Percentiles rank a stretch among this genome's conserved stretches.
Conservation (phyloP, 164 flowering plant genomes). For the Annona cherimola region DNA sequence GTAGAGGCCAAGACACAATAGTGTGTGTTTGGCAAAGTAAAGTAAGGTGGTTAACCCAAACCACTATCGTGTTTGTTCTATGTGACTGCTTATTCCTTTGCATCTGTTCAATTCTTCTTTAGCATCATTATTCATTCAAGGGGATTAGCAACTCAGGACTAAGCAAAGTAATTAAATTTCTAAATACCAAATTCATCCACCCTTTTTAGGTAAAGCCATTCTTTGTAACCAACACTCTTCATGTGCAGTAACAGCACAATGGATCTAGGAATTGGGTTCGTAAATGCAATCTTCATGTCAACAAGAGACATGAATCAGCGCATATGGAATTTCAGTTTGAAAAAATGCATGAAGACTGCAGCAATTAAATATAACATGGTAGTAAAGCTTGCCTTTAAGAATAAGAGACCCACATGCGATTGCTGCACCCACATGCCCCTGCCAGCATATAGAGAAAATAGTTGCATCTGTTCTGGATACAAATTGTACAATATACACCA, state of each 20-base stretch:
- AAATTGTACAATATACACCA: neutral
- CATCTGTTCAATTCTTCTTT: too few relatives aligned
- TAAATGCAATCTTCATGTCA: neutral
- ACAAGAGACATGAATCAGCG: neutral
- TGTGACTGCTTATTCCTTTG: too few relatives aligned
- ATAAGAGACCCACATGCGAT: slow-evolving; percentile 93
- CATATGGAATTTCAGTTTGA: neutral
- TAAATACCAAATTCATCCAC: too few relatives aligned
- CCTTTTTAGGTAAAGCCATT: too few relatives aligned
- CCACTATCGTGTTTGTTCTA: too few relatives aligned
- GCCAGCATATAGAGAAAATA: slow-evolving; percentile 15
- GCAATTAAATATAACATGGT: neutral
- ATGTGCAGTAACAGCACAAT: neutral
- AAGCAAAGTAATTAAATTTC: too few relatives aligned
- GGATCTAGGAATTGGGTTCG: neutral
- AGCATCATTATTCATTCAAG: too few relatives aligned
- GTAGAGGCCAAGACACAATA: too few relatives aligned
- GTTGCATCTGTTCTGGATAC: neutral
- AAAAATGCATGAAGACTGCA: neutral
- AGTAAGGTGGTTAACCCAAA: too few relatives aligned
- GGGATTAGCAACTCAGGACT: too few relatives aligned
- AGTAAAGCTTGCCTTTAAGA: slow-evolving; percentile 52
- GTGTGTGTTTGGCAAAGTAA: too few relatives aligned
- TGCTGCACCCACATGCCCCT: slow-evolving; percentile 98
- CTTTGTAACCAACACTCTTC: neutral